Evolutionary conservation across 2,329 filamentous ascomycete genomes (phyloP), one percentile per base, ranked within the genome.

Genomic region (Botryosphaeria dothidea): DNA sequence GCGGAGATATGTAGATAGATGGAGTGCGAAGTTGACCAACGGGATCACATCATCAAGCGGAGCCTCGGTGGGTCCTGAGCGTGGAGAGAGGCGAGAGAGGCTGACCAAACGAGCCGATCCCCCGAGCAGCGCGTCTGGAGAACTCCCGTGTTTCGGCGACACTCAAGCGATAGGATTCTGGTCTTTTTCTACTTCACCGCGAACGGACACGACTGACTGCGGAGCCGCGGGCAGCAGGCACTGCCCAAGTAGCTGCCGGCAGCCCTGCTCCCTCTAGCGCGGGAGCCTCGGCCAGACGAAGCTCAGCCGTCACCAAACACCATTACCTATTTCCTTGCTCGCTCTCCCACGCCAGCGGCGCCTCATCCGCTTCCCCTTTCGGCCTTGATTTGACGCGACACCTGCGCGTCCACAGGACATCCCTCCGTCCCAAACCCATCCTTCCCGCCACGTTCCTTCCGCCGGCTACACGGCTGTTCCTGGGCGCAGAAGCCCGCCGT

Each of bases 271-370:
- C 27, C 7, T 8, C 51, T 41, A 56, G 51, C 21, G 51, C 34
- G 31, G 31, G 31, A 41, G 2, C 11, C 17, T n/a, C 29, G 51
- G 29, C 15, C 49, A 21, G 27, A 17, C 2, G 21, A 17, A n/a
- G n/a, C n/a, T n/a, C n/a, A n/a, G n/a, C n/a, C n/a, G 51, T 57
- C 38, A 31, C 34, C 54, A 57, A 57, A 57, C 54, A 29, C 23
- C 17, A 57, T 57, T 57, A 57, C 54, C 54, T 57, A 57, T 36
- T 45, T 57, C 31, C 45, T 54, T 36, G 17, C 31, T 21, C 31
- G 13, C 31, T 19, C 34, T 25, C 52, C 34, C 52, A 43, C 51
- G 51, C 51, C 29, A 23, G 21, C 51, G 29, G 51, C 51, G 45
- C 38, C 38, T 41, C 38, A n/a, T 41, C 38, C 38, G 38, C 38